Evolutionary conservation across 345 rosid species (phyloP).

Genomic region (Citrus hindsii): DNA sequence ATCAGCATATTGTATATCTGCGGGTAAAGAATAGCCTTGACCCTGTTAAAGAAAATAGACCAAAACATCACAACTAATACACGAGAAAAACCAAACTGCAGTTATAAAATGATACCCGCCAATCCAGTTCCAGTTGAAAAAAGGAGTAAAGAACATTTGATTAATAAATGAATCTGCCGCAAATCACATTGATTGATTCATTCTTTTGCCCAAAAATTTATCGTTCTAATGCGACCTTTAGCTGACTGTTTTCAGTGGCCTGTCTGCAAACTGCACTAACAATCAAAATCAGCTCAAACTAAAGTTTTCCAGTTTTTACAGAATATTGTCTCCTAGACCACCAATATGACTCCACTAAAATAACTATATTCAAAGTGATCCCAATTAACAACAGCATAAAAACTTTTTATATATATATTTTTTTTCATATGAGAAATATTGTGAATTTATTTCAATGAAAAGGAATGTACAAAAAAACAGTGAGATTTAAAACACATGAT

Average conservation of each 20-base stretch:
- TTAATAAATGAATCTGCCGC: background rate
- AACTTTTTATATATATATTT: background rate
- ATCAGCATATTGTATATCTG: constrained; percentile 90
- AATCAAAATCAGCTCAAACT: background rate
- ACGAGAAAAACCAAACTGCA: background rate
- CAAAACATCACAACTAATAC: background rate
- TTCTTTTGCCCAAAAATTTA: background rate
- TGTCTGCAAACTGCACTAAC: background rate
- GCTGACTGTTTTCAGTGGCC: background rate
- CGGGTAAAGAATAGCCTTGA: constrained; percentile 88
- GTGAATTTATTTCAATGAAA: background rate
- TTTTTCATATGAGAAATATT: background rate
- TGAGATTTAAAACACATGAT: background rate
- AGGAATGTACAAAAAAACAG: background rate
- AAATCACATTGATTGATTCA: background rate
- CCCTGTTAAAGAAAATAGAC: constrained; percentile 51
- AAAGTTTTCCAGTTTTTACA: background rate
- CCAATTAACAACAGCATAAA: background rate
- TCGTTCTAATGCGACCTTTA: background rate
- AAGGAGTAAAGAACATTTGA: background rate
- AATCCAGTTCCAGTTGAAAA: background rate
- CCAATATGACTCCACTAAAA: background rate
- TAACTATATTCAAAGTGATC: background rate
- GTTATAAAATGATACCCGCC: background rate
- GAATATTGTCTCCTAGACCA: background rate